A percentile compares a stretch with the other conserved stretches of the same genome.
These are phyloP conservation scores for Magnaporthiopsis rhizophila DNA, from an alignment of 2,329 filamentous ascomycete species.

Conservation along the genomic window DNA sequence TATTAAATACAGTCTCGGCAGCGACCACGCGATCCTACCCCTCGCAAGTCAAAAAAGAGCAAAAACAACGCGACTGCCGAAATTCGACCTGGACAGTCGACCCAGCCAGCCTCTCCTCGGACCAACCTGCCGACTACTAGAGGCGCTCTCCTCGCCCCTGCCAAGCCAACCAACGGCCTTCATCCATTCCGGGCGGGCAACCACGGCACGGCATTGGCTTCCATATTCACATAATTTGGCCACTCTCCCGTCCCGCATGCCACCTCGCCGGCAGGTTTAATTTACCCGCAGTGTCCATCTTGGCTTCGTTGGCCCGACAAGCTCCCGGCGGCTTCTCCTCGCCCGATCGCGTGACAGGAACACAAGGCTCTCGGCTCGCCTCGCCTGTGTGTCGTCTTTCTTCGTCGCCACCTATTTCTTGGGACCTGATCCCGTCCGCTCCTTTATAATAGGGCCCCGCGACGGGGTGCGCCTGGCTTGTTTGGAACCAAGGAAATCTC, in stretches of 20 bases:
- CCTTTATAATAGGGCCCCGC: not conserved
- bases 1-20: not conserved
- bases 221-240: slow-evolving; percentile 9
- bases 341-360: not conserved
- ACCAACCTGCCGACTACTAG: not conserved
- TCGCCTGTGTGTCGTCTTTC: not conserved
- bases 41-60: not conserved
- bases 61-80: not conserved
- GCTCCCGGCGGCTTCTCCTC: not conserved
- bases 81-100: not conserved
- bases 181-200: not conserved
- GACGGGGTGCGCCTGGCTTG: not conserved
- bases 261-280: not conserved
- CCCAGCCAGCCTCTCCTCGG: not conserved
- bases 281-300: not conserved
- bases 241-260: too few species aligned
- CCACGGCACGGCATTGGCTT: slow-evolving; percentile 9
- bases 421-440: not conserved
- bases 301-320: not conserved
- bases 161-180: not conserved
- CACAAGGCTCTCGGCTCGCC: not conserved
- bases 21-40: not conserved
- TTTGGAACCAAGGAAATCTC: not conserved
- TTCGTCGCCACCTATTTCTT: not conserved
- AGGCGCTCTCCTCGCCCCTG: not conserved